A percentile compares a stretch with the other conserved stretches of the same genome.
Conservation (phyloP, 2,329 filamentous ascomycete species). For the Fusarium chlamydosporum region DNA sequence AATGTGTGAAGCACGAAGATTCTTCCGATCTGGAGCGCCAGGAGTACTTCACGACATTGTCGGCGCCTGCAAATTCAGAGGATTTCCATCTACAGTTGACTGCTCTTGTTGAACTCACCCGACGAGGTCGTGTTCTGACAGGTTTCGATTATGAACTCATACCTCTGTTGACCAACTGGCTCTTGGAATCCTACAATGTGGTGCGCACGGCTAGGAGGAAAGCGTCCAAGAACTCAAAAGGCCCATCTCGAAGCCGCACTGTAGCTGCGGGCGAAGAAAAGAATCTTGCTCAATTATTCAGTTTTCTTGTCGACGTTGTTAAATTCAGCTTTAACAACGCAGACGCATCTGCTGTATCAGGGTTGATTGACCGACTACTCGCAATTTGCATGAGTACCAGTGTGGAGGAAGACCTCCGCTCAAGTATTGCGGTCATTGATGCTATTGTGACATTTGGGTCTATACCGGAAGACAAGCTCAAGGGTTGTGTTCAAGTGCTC, state of each 20-base stretch:
- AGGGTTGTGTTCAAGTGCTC: constrained; percentile 77
- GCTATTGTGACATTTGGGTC: constrained; percentile 79
- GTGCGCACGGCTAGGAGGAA: constrained; percentile 67
- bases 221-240: constrained; percentile 56
- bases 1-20: constrained; percentile 73
- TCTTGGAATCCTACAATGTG: constrained; percentile 68
- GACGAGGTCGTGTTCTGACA: constrained; percentile 71
- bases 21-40: constrained; percentile 76
- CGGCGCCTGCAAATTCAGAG: constrained; percentile 68
- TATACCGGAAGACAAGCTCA: constrained; percentile 74
- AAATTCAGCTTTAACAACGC: constrained; percentile 82
- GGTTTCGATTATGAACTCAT: constrained; percentile 78
- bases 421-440: constrained; percentile 77
- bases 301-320: constrained; percentile 76
- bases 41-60: constrained; percentile 75
- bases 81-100: constrained; percentile 77
- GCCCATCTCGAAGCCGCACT: constrained; percentile 55
- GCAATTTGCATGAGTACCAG: constrained; percentile 78
- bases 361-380: constrained; percentile 73
- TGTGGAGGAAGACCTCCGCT: constrained; percentile 73
- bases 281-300: constrained; percentile 74
- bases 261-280: constrained; percentile 68
- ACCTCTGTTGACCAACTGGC: constrained; percentile 73
- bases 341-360: constrained; percentile 71
- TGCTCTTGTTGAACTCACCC: constrained; percentile 72